Evolutionary conservation across 2,329 filamentous ascomycete species (phyloP), one percentile per base, ranked within the genome.

Genomic region (Furcasterigmium sp.): DNA sequence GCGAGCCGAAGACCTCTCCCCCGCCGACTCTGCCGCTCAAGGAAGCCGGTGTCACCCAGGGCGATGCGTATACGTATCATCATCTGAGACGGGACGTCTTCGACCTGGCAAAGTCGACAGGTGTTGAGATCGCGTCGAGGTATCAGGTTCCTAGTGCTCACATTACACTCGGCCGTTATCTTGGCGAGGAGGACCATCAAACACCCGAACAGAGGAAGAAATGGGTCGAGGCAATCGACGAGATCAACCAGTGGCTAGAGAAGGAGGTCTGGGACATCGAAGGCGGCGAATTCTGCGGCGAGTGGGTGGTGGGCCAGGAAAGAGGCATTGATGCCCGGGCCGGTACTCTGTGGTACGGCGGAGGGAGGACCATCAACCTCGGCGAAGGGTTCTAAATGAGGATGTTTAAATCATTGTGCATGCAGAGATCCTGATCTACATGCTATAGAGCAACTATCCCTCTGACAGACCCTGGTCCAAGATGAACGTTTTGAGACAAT

Each of bases 101-200:
- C 59, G 70, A 76, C 39, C 67, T 80, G 20, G 76, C 80, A 4
- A 68, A 71, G 37, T 68, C 67, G 4, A 74, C 80, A 0, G 87
- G 86, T 1, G 70, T 91, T n/a, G 66, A 75, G 14, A 75, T 95
- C 26, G 84, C 75, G 18, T 87, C 86, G 41, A 75, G 91, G 45
- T 97, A 96, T 60, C 82, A 91, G 19, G 88, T 95, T 3, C 91
- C 91, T 2, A 91, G 86, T 37, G 89, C 88, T 14, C 91, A 97
- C 67, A 77, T 96, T 56, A 96, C 91, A 0, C 77, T 97, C 45
- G 91, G 79, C 1, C 75, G 91, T 4, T 96, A 93, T 59, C 75
- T 95, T 35, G 75, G 73, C 9, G 75, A 80, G 32, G 68, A 73
- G 11, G 87, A 91, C 50, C 78, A 83, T 54, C 71, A 74, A 29